Evolutionary conservation across 148 eudicot species (phyloP).

Genomic region (Suaeda aralocaspica): DNA sequence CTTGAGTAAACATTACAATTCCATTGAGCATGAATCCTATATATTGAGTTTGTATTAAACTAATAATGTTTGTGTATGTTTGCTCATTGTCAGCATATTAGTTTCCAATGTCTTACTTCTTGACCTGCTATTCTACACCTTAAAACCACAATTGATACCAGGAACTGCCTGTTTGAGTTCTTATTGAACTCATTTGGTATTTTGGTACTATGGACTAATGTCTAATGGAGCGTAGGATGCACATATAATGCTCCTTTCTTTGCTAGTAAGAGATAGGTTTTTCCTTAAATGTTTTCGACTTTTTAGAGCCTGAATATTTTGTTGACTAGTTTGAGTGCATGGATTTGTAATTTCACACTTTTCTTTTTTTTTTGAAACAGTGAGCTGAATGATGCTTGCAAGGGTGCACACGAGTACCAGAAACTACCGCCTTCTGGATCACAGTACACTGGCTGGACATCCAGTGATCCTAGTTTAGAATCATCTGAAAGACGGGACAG

Average conservation of each 20-base stretch:
- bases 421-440: slow-evolving; percentile 4
- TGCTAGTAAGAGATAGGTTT: background rate
- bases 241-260: background rate
- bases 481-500: slow-evolving; percentile 19
- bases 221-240: too few species aligned
- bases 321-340: background rate
- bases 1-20: too few species aligned
- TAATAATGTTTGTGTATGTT: too few species aligned
- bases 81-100: too few species aligned
- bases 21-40: too few species aligned
- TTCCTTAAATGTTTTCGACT: background rate
- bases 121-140: background rate
- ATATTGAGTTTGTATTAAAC: too few species aligned
- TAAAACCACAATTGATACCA: background rate
- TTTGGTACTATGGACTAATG: too few species aligned
- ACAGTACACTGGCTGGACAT: slow-evolving; percentile 5
- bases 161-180: background rate
- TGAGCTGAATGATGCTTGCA: slow-evolving; percentile 21
- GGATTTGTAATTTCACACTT: background rate
- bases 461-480: slow-evolving; percentile 1
- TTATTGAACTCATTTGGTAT: background rate
- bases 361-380: slow-evolving; percentile 15
- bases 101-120: too few species aligned
- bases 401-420: slow-evolving; percentile 13
- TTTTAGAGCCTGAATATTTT: background rate